These are phyloP conservation scores for Candida gigantensis DNA, from an alignment of 1,139 yeast species.

Conservation along the genomic window DNA sequence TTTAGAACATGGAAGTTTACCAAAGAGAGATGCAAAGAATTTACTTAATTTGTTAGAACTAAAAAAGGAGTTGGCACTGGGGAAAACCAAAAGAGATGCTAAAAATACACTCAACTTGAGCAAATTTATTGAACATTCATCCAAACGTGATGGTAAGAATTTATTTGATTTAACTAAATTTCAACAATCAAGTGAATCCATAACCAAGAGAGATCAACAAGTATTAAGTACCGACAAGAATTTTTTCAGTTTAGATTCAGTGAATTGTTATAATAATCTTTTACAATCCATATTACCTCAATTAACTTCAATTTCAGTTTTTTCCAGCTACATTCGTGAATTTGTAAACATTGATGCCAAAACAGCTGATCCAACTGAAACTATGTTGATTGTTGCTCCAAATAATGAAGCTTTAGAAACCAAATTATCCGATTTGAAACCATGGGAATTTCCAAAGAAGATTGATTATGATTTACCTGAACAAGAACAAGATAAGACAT, in stretches of 20 bases:
- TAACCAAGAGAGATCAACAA: slow-evolving; percentile 8
- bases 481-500: slow-evolving; percentile 43
- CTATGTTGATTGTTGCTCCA: slow-evolving; percentile 61
- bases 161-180: slow-evolving; percentile 16
- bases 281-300: slow-evolving; percentile 46
- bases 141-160: slow-evolving; percentile 23
- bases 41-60: slow-evolving; percentile 17
- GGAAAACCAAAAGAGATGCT: slow-evolving; percentile 18
- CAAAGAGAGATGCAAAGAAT: slow-evolving; percentile 23
- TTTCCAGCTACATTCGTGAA: slow-evolving; percentile 59
- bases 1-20: slow-evolving; percentile 3
- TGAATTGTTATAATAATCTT: slow-evolving; percentile 18
- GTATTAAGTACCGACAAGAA: slow-evolving; percentile 3
- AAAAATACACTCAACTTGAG: slow-evolving; percentile 26
- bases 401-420: slow-evolving; percentile 51
- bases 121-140: slow-evolving; percentile 10
- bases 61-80: slow-evolving; percentile 5
- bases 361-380: slow-evolving; percentile 37
- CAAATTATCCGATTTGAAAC: slow-evolving; percentile 44
- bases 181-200: slow-evolving; percentile 8
- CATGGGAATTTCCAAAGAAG: slow-evolving; percentile 67
- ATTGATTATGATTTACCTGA: slow-evolving; percentile 36
- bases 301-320: slow-evolving; percentile 45
- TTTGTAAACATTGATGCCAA: slow-evolving; percentile 41
- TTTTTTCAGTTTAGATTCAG: slow-evolving; percentile 12